A percentile compares a stretch with the other conserved stretches of the same genome.
Evolutionary conservation across 2,329 filamentous ascomycete species (phyloP).

Genomic region (Orbilia brochopaga): DNA sequence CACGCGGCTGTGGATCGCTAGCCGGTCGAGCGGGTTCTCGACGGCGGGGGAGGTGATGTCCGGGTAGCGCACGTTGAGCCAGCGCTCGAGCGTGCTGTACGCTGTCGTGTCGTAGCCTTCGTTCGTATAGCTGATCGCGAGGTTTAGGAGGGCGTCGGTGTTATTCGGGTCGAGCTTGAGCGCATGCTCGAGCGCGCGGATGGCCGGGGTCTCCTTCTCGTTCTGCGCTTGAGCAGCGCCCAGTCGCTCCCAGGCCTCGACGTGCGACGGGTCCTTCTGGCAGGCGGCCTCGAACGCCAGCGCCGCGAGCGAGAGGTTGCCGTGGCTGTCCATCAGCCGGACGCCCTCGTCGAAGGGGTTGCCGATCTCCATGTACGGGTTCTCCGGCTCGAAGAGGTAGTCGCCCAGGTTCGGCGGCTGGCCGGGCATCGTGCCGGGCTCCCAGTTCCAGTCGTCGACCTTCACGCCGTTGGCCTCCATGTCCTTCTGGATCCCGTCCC

Average conservation of each 20-base stretch:
- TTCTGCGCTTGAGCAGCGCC: constrained; percentile 95
- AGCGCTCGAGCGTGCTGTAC: constrained; percentile 93
- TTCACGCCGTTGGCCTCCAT: constrained; percentile 69
- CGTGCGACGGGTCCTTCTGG: constrained; percentile 83
- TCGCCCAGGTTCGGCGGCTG: constrained; percentile 72
- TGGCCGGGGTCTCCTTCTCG: constrained; percentile 95
- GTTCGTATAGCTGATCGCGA: constrained; percentile 97
- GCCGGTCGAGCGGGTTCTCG: constrained; percentile 92
- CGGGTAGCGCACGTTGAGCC: constrained; percentile 95
- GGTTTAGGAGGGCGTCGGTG: constrained; percentile 86
- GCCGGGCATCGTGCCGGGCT: constrained; percentile 60
- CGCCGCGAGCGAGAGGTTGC: constrained; percentile 90
- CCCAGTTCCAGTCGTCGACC: constrained; percentile 81
- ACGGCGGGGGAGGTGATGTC: constrained; percentile 74
- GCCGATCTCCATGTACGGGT: constrained; percentile 78
- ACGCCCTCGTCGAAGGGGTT: constrained; percentile 94
- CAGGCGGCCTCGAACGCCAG: constrained; percentile 95
- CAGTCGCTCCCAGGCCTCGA: constrained; percentile 91
- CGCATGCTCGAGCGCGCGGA: constrained; percentile 89
- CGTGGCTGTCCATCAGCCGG: constrained; percentile 89
- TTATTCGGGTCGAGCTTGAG: constrained; percentile 87
- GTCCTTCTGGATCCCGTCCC: constrained; percentile 76
- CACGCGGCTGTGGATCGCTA: constrained; percentile 85
- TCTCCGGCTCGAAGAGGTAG: constrained; percentile 94
- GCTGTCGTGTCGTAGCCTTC: constrained; percentile 97